Conservation (phyloP, 345 rosid species). For the Ceriops tagal region DNA sequence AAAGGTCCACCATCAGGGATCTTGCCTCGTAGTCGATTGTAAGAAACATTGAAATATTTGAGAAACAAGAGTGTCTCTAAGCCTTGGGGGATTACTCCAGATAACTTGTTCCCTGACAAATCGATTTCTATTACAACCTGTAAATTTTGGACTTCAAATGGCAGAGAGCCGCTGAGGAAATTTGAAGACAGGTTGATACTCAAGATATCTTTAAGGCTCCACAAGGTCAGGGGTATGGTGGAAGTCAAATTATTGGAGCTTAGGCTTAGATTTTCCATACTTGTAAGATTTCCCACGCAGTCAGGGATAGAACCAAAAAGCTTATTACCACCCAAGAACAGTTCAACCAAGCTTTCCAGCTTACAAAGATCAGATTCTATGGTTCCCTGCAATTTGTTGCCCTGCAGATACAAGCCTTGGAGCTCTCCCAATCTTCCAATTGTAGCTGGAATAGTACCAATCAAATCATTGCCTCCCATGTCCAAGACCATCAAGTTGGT, state of each 20-base stretch:
- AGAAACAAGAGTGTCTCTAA: neutral
- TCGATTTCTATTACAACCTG: neutral
- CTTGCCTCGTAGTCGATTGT: neutral
- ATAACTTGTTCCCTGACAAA: neutral
- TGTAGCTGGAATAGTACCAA: neutral
- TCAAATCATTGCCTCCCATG: neutral
- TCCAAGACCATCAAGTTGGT: neutral
- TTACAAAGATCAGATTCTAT: neutral
- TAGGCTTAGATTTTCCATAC: neutral
- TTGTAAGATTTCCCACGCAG: neutral
- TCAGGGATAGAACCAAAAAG: conserved; percentile 6
- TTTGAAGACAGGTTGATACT: neutral
- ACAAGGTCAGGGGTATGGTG: neutral
- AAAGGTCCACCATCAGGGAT: neutral
- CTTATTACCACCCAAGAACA: neutral
- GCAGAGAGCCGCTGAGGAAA: neutral
- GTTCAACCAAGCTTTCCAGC: neutral
- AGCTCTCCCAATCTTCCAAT: neutral
- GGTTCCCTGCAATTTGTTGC: neutral
- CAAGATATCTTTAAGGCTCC: neutral
- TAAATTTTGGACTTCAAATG: neutral
- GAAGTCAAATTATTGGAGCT: neutral
- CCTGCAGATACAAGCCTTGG: neutral
- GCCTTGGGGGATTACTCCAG: neutral
- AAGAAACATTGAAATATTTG: neutral